phyloP scores from a whole-genome alignment of 2,329 filamentous ascomycete genomes.

The Colletotrichum gloeosporioides region DNA sequence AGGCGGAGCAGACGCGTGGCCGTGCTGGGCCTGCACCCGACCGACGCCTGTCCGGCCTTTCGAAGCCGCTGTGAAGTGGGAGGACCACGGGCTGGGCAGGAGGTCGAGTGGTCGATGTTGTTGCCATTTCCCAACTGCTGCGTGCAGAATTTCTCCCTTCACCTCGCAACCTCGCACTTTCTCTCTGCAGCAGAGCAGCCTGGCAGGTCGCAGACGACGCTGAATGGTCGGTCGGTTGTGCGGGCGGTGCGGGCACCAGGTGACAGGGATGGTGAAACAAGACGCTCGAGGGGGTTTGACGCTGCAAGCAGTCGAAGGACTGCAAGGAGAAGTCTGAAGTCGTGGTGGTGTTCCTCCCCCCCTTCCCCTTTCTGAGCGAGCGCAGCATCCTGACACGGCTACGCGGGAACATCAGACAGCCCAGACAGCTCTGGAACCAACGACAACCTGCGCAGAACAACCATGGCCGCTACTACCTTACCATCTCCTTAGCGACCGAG shows the following conservation, averaged over 20 bases:
- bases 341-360: background rate
- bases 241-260: background rate
- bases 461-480: background rate
- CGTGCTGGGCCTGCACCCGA: background rate
- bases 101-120: background rate
- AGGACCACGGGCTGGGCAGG: background rate
- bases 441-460: background rate
- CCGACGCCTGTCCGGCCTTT: background rate
- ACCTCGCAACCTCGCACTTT: background rate
- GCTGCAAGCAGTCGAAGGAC: background rate
- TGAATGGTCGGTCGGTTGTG: background rate
- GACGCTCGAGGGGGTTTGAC: background rate
- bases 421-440: slow-evolving; percentile 13
- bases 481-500: too few species aligned
- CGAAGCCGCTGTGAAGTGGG: background rate
- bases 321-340: background rate
- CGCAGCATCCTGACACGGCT: slow-evolving; percentile 14
- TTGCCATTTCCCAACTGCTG: background rate
- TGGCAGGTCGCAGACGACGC: background rate
- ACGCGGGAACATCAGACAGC: slow-evolving; percentile 21
- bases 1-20: slow-evolving; percentile 18
- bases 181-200: background rate
- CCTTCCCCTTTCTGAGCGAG: background rate
- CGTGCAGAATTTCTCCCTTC: background rate
- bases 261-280: slow-evolving; percentile 15